Base-by-base conservation (phyloP, 371 early-diverging fungal genomes). In the Mucor irregularis region DNA sequence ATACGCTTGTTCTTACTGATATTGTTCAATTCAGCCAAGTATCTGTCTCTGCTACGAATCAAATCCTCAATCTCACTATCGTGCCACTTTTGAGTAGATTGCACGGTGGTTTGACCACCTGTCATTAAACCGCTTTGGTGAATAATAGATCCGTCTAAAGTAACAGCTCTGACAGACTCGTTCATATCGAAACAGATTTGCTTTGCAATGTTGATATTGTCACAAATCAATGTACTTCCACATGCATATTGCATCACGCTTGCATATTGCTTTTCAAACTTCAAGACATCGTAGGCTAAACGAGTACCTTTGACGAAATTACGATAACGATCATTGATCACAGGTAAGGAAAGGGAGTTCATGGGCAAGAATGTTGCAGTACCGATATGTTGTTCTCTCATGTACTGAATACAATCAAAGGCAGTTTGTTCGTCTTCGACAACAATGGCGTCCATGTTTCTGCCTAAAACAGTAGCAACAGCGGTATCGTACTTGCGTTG, bases 81-180 rank as follows among this genome's bases (percentile, higher is more conserved):
- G 49, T 96, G 90, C 96, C 97, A 97, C 45, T 88, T 76, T 48
- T 83, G 79, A 5, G 85, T 78, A 1, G 74, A 46, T 16, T 73
- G 69, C 2, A 72, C 46, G 11, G 62, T 60, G 19, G 69, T 73
- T 31, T 74, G 71, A 28, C 91, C 92, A 66, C 99, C 99, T 0
- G 97, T 97, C 50, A 99, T 98, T 59, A 95, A 71, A 40, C 98
- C 99, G 55, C 85, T 92, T 64, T 91, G 95, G 72, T 98, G 98
- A 63, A 99, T 91, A 5, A 97, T 84, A 4, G 91, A 87, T 16
- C 99, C 98, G 63, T 98, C 96, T 62, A 97, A 66, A 1, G 95
- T 89, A 5, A 97, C 96, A 35, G 91, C 91, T 82, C 95, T 95
- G 53, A 94, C 91, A 53, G 92, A 86, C 34, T 89, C 83, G 38